Evolutionary conservation across 2,329 filamentous ascomycete species (phyloP).

Genomic region (Colletotrichum destructivum): DNA sequence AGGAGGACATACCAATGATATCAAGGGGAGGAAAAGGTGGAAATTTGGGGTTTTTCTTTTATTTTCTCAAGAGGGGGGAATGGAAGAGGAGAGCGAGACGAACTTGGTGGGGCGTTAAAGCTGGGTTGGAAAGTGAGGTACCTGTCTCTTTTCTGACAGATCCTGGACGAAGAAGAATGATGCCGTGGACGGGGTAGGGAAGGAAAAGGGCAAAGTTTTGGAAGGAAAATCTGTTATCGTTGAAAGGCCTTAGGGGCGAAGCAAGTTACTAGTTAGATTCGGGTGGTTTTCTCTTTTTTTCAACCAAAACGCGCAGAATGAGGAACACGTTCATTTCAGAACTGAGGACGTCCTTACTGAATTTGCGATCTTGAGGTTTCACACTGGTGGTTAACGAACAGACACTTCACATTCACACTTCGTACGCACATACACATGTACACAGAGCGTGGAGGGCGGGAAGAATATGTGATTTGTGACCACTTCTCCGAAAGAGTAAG

Average conservation of each 20-base stretch:
- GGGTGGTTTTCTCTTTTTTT: not conserved
- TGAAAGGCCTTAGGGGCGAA: constrained; percentile 8
- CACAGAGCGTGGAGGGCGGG: not conserved
- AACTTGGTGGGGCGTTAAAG: not conserved
- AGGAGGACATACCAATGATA: constrained; percentile 43
- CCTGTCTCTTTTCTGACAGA: not conserved
- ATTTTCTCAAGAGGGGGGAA: not conserved
- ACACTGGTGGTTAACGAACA: not conserved
- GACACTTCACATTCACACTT: too few relatives aligned
- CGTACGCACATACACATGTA: too few relatives aligned
- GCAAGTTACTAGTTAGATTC: constrained; percentile 36
- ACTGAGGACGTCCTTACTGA: not conserved
- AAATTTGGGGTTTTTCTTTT: not conserved
- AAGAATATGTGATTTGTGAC: not conserved
- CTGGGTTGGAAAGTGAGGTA: not conserved
- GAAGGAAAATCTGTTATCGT: constrained; percentile 12
- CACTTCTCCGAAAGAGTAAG: not conserved
- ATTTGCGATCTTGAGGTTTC: not conserved
- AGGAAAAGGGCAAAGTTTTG: not conserved
- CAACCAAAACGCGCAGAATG: constrained; percentile 15
- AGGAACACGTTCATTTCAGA: constrained; percentile 36
- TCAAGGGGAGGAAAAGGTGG: constrained; percentile 43
- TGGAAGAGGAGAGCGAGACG: not conserved
- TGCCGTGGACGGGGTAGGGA: not conserved
- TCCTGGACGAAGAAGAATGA: not conserved